These are phyloP conservation scores for Lentinula guzmanii DNA, from an alignment of 768 basidiomycete genomes.

Conservation along the genomic window DNA sequence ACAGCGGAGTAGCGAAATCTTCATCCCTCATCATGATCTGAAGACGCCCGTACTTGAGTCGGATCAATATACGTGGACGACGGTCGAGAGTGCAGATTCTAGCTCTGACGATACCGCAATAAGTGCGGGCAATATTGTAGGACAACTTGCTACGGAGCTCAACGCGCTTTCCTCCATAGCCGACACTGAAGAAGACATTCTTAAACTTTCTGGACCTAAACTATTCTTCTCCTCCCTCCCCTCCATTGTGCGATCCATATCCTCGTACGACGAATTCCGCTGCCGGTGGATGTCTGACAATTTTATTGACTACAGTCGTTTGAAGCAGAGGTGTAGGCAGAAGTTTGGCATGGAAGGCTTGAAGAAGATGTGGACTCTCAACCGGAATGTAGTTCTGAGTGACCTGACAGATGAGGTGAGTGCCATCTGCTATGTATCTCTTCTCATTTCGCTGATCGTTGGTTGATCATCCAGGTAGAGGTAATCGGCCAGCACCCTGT, in stretches of 20 bases:
- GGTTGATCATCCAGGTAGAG: neutral
- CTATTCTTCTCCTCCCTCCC: conserved; percentile 51
- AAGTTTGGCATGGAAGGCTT: conserved; percentile 49
- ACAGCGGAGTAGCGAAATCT: neutral
- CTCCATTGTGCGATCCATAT: conserved; percentile 44
- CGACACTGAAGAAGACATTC: neutral
- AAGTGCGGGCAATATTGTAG: neutral
- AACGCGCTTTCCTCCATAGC: neutral
- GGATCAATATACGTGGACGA: neutral
- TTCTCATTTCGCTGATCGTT: neutral
- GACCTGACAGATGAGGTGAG: conserved; percentile 54
- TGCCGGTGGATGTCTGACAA: conserved; percentile 42
- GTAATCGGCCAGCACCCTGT: conserved; percentile 39
- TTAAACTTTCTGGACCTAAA: conserved; percentile 12
- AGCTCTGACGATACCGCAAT: neutral
- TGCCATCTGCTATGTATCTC: conserved; percentile 1
- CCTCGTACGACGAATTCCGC: conserved; percentile 52
- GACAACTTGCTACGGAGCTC: neutral
- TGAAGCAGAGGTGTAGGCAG: conserved; percentile 53
- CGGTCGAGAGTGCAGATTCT: neutral
- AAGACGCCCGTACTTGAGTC: neutral
- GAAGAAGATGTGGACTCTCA: conserved; percentile 48
- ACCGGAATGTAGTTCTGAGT: conserved; percentile 39
- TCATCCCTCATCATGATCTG: neutral
- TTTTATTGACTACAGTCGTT: conserved; percentile 43